Conservation (phyloP, 2,329 filamentous ascomycete genomes). For the Cercospora sp. region DNA sequence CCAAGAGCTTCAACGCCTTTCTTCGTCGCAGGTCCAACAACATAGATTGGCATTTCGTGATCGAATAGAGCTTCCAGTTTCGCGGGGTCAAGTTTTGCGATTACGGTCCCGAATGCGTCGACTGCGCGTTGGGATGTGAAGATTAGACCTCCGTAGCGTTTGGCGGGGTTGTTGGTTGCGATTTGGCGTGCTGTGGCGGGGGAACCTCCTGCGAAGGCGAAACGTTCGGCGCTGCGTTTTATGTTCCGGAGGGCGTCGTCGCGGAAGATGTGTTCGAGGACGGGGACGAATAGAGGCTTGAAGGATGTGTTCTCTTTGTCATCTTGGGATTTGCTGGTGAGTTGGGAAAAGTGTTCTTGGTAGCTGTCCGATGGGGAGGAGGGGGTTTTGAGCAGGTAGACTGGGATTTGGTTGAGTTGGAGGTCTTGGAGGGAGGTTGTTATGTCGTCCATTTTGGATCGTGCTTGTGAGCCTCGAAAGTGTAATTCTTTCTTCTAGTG, state of each 20-base stretch:
- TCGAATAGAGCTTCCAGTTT: slow-evolving; percentile 44
- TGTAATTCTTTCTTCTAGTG: background rate
- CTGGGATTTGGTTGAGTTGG: slow-evolving; percentile 46
- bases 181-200: slow-evolving; percentile 32
- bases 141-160: slow-evolving; percentile 71
- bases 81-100: slow-evolving; percentile 52
- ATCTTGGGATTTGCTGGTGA: background rate
- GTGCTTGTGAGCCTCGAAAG: background rate
- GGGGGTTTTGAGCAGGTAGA: slow-evolving; percentile 76
- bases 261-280: slow-evolving; percentile 70
- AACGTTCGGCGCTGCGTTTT: slow-evolving; percentile 51
- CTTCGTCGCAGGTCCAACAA: slow-evolving; percentile 77
- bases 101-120: slow-evolving; percentile 68
- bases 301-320: slow-evolving; percentile 45
- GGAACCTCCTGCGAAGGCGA: slow-evolving; percentile 41
- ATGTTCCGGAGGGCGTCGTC: slow-evolving; percentile 59
- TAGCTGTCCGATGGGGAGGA: slow-evolving; percentile 72
- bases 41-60: slow-evolving; percentile 65
- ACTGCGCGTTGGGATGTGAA: slow-evolving; percentile 84
- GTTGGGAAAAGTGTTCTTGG: slow-evolving; percentile 59
- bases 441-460: slow-evolving; percentile 31
- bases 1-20: slow-evolving; percentile 64
- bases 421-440: slow-evolving; percentile 29
- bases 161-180: slow-evolving; percentile 38
- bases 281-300: slow-evolving; percentile 70